Evolutionary conservation across 495 filamentous ascomycete species (phyloP), one percentile per base, ranked within the genome.

Genomic region (Neurospora sp.): DNA sequence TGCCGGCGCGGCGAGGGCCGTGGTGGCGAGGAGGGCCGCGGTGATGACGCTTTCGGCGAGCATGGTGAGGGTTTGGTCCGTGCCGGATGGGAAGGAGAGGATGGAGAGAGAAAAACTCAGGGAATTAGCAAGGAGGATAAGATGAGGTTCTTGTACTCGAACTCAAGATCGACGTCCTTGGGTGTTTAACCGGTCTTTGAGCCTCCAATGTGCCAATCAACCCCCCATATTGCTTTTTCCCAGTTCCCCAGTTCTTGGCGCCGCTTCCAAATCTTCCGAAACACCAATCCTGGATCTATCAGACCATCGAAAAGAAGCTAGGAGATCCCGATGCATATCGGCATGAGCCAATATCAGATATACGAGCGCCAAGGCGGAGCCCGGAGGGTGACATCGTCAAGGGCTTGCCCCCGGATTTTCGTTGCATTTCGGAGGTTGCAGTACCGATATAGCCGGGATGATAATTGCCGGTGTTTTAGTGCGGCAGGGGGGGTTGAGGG

Each of bases 1-100:
- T 1, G 80, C 78, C 35, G 83, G 79, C 46, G 75, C 72, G 14
- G 82, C 83, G 10, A 74, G 74, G 6, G 72, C 81, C 41, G 46
- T 35, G 69, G 78, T 73, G 14, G 77, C 79, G 41, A 80, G 76
- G 37, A 83, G 75, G n/a, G 80, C 76, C 54, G 78, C 75, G 10
- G 78, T 60, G 42, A 80, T 49, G 39, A 77, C 69, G 18, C 78
- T 79, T 49, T 79, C 71, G 69, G 79, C 72, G 54, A 80, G 70
- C 81, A 84, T 82, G 44, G 39, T 14, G 27, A 27, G 20, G 20
- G 54, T 62, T 31, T 54, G 11, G 46, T 27, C 6, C 5, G 27
- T 27, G 49, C 54, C 12, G 54, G 23, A 18, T 27, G 49, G 11
- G 49, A 35, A 14, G 12, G 3, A 62, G 54, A 62, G 12, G 49